Base-by-base conservation (phyloP, 106 monocot species). In the Acorus gramineus region DNA sequence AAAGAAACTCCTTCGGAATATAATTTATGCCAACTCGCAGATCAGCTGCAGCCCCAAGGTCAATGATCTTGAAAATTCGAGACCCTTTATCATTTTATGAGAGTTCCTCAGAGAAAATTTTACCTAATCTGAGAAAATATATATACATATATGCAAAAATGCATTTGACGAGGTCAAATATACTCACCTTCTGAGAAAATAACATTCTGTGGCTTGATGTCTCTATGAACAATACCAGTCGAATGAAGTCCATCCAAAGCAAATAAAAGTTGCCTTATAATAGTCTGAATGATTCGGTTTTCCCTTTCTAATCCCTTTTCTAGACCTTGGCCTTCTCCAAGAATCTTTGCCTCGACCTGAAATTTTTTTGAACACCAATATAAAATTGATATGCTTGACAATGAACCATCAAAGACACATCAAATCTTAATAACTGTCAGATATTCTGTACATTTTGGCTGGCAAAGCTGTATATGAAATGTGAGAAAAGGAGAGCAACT, bases 171-270 rank as follows among this genome's bases (percentile, higher is more conserved):
- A 1, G 28, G 28, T 28, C 28, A 28, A 28, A 28, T 28, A 28
- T 28, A 28, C 28, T n/a, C 80, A 85, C 92, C 93, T 80, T 94
- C 86, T 52, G 93, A 94, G 61, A 86, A 94, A 44, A 94, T 89
- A 14, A 94, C 42, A 77, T 94, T 94, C 79, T 94, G 93, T 47
- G 93, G 93, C 66, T 94, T 94, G 50, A 94, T 89, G 59, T 94
- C 93, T 60, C 93, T 75, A 63, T 94, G 93, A 56, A 94, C 89
- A 68, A 94, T 94, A 14, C 93, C 93, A 5, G 86, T 94, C 10
- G 93, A 94, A 74, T 94, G 93, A 66, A 94, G 86, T 14, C 89
- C 86, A 75, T 94, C 93, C 62, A 94, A 60, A 72, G 93, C 86
- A 72, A 94, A 94, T 61, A 94, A 80, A 57, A 94, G 83, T 65